Percentiles rank a stretch among this genome's conserved stretches.
Evolutionary conservation across 371 early-diverging fungal species (phyloP).

Genomic region (Pancytospora philotis): DNA sequence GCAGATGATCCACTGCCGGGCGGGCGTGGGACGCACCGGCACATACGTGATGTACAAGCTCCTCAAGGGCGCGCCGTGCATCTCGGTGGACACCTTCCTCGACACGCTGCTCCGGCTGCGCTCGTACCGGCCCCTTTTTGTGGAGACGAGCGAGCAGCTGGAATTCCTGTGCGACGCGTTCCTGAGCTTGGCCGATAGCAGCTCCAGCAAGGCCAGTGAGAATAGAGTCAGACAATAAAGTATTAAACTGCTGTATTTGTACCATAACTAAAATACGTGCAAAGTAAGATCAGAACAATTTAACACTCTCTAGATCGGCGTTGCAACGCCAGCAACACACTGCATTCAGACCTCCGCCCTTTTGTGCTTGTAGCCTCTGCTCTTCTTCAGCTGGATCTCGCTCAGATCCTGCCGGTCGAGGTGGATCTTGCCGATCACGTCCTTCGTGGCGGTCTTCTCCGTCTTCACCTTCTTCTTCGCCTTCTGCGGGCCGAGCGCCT

Average conservation of each 20-base stretch:
- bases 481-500: neutral
- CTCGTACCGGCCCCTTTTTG: slow-evolving; percentile 40
- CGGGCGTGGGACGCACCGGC: slow-evolving; percentile 91
- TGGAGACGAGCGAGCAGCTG: slow-evolving; percentile 46
- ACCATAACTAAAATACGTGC: too few relatives aligned
- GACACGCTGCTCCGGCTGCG: slow-evolving; percentile 49
- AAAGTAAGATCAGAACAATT: too few relatives aligned
- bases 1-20: slow-evolving; percentile 75
- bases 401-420: slow-evolving; percentile 49
- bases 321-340: too few relatives aligned
- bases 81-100: slow-evolving; percentile 36
- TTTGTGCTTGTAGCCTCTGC: slow-evolving; percentile 2
- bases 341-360: neutral
- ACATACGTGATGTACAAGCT: slow-evolving; percentile 68
- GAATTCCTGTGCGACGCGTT: slow-evolving; percentile 19
- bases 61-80: slow-evolving; percentile 60
- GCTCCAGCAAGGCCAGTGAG: too few relatives aligned
- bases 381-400: slow-evolving; percentile 37
- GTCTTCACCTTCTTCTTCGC: slow-evolving; percentile 36
- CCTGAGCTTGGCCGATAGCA: too few relatives aligned
- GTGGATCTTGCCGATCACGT: slow-evolving; percentile 47
- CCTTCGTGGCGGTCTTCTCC: slow-evolving; percentile 37
- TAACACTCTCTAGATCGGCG: too few relatives aligned
- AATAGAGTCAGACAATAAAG: too few relatives aligned
- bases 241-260: too few relatives aligned